Percentiles rank a stretch among this genome's conserved stretches.
These are phyloP conservation scores for Aleurites moluccanus DNA, from an alignment of 441 rosid species.

Conservation along the genomic window DNA sequence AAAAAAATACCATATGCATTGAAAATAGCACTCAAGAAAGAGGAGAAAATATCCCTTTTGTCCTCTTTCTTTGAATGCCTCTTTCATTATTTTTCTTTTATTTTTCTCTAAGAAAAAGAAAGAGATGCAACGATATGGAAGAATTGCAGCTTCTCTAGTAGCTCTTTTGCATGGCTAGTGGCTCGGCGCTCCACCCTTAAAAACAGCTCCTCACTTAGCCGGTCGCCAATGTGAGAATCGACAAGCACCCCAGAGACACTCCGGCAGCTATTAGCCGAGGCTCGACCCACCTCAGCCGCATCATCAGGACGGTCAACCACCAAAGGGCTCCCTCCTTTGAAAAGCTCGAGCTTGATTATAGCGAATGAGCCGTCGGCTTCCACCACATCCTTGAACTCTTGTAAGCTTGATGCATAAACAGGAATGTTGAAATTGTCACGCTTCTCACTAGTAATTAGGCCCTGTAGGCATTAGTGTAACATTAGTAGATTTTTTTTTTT, in stretches of 20 bases:
- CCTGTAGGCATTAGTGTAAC: constrained; percentile 36
- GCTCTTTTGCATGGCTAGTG: constrained; percentile 65
- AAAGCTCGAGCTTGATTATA: constrained; percentile 70
- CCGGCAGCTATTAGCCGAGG: constrained; percentile 67
- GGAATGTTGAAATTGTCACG: constrained; percentile 90
- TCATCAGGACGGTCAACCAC: constrained; percentile 82
- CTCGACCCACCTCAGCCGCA: constrained; percentile 65
- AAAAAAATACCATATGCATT: neutral
- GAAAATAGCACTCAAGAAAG: constrained; percentile 10
- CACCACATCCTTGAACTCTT: constrained; percentile 83
- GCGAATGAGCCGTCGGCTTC: constrained; percentile 69
- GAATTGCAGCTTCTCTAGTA: constrained; percentile 76
- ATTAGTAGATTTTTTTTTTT: neutral
- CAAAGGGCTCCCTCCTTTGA: constrained; percentile 96
- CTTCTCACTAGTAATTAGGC: constrained; percentile 61
- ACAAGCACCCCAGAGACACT: constrained; percentile 86
- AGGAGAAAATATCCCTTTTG: neutral
- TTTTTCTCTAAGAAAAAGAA: constrained; percentile 37
- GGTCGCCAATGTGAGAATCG: constrained; percentile 86
- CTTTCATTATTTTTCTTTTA: neutral
- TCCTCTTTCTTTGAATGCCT: neutral
- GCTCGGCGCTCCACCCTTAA: constrained; percentile 58
- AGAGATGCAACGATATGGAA: constrained; percentile 88
- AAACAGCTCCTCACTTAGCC: constrained; percentile 71
- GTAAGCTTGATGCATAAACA: constrained; percentile 82